phyloP scores from a whole-genome alignment of 2,329 filamentous ascomycete genomes.

The Cucurbitaria berberidis region DNA sequence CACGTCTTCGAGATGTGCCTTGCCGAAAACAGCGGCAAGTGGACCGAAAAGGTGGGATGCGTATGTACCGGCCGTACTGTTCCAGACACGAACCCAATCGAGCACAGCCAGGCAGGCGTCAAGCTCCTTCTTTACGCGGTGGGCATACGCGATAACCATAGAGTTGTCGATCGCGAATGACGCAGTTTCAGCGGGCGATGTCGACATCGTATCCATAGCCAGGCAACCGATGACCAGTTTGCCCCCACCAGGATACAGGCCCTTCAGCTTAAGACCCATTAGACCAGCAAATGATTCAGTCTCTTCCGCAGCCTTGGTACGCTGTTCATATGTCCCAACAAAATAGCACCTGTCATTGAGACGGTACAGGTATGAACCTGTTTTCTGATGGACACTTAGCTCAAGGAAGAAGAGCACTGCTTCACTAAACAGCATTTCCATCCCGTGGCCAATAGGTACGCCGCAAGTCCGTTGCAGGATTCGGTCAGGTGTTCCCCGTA shows the following conservation, averaged over 20 bases:
- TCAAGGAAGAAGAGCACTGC: slow-evolving; percentile 39
- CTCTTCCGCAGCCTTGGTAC: slow-evolving; percentile 2
- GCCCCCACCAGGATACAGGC: background rate
- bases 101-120: slow-evolving; percentile 23
- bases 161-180: slow-evolving; percentile 14
- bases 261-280: slow-evolving; percentile 21
- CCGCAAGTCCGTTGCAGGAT: slow-evolving; percentile 26
- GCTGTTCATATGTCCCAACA: slow-evolving; percentile 26
- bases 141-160: slow-evolving; percentile 24
- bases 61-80: slow-evolving; percentile 31
- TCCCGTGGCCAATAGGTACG: slow-evolving; percentile 26
- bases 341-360: slow-evolving; percentile 32
- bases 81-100: slow-evolving; percentile 40
- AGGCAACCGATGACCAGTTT: slow-evolving; percentile 24
- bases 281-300: slow-evolving; percentile 20
- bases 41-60: slow-evolving; percentile 37
- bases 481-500: slow-evolving; percentile 25
- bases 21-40: slow-evolving; percentile 32
- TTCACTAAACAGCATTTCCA: slow-evolving; percentile 36
- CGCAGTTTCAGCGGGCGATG: background rate
- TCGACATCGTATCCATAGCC: background rate
- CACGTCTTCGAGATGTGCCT: slow-evolving; percentile 30
- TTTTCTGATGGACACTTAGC: slow-evolving; percentile 23
- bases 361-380: slow-evolving; percentile 29
- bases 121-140: slow-evolving; percentile 29